Evolutionary conservation across 106 monocot genomes (phyloP), one percentile per base, ranked within the genome.

Genomic region (Gastrodia elata): DNA sequence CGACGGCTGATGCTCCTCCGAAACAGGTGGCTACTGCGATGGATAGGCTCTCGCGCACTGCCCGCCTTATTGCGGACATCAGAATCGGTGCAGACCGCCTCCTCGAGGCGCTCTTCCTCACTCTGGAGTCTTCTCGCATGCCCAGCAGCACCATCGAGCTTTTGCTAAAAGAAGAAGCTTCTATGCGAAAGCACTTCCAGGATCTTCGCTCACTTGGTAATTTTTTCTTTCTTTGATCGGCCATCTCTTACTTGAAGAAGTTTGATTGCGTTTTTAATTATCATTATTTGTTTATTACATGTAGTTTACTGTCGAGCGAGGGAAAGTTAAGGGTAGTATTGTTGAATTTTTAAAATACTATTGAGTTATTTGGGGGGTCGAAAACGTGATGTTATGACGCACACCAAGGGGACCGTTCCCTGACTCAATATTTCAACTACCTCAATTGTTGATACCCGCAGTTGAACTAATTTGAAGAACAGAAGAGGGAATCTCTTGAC

Each of bases 11-110:
- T 28, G 91, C 97, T 36, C 97, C 97, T 46, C 97, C 93, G 44
- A 97, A 93, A 81, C 92, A 88, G 86, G 97, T 97, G 74, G 92
- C 93, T 14, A 83, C 81, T 79, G 97, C 93, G 28, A 98, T 98
- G 93, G 97, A 98, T 35, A 73, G 97, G 73, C 82, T 98, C 7
- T 81, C 84, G 10, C 85, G 76, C 11, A 91, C 91, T 22, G 84
- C 84, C 20, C 86, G 97, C n/a, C 79, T 98, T 27, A 87, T 93
- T 57, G 97, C 97, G 70, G 93, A 98, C 79, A 75, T 98, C 74
- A 79, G 97, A 39, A 68, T 98, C 27, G 97, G 93, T 0, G 93
- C 93, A 26, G 93, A 98, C 70, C 90, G 81, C 74, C 77, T 98
- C 26, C 86, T 93, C 8, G 97, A 98, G 82, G 91, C 91, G 5